phyloP scores from a whole-genome alignment of 768 basidiomycete species.

The Mycena galopus region DNA sequence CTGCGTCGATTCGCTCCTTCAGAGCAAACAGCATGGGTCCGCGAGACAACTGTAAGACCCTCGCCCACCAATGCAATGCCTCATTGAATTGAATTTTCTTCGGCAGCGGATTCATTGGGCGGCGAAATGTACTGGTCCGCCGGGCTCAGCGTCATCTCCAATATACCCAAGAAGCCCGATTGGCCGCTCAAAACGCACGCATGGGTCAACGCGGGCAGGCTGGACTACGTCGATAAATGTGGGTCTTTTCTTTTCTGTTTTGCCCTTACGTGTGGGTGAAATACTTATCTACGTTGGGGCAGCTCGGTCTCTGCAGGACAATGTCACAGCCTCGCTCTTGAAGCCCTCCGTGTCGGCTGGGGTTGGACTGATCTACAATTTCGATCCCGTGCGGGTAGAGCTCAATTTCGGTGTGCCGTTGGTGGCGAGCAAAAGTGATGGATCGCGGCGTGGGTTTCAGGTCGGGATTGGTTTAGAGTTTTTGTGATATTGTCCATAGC shows the following conservation, averaged over 20 bases:
- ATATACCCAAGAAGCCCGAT: conserved; percentile 77
- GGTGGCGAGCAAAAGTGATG: too few species aligned
- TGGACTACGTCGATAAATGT: conserved; percentile 75
- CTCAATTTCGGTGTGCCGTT: too few species aligned
- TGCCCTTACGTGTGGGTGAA: not conserved
- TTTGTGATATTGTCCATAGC: too few species aligned
- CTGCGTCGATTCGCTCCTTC: conserved; percentile 86
- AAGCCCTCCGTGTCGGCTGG: conserved; percentile 85
- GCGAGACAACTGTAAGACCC: conserved; percentile 75
- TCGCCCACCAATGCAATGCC: too few species aligned
- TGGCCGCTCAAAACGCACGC: conserved; percentile 89
- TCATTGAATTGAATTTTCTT: too few species aligned
- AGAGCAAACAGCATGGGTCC: conserved; percentile 84
- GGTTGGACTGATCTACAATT: conserved; percentile 84
- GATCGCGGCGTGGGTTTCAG: too few species aligned
- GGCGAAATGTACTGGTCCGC: conserved; percentile 87
- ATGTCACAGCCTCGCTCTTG: conserved; percentile 54
- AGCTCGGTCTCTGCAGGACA: conserved; percentile 56
- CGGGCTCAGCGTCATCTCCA: conserved; percentile 80
- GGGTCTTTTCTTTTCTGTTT: conserved; percentile 38
- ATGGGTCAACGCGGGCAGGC: conserved; percentile 86
- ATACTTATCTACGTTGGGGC: not conserved
- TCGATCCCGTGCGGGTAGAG: conserved; percentile 89
- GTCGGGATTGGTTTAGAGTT: too few species aligned
- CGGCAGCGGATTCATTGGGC: conserved; percentile 87